These are phyloP conservation scores for Penicillium sp. DNA, from an alignment of 2,329 filamentous ascomycete genomes.

Conservation along the genomic window DNA sequence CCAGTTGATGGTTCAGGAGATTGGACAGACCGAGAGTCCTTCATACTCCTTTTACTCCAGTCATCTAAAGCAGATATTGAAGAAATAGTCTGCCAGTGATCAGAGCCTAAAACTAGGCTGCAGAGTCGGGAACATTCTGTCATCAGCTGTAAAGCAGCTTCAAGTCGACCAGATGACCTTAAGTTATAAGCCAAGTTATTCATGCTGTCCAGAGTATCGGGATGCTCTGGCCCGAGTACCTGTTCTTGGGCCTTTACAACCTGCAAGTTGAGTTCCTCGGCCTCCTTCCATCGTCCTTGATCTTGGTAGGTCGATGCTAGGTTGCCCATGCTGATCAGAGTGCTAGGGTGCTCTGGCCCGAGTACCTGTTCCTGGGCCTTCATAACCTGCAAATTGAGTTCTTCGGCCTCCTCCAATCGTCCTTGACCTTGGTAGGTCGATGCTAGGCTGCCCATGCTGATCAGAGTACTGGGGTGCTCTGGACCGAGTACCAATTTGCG, in stretches of 20 bases:
- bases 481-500: no score
- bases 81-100: neutral
- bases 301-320: neutral
- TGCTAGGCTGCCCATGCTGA: neutral
- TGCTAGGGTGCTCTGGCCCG: neutral
- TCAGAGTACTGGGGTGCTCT: neutral
- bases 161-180: neutral
- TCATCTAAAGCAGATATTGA: neutral
- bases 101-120: neutral
- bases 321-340: neutral
- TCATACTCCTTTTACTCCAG: no score
- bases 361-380: neutral
- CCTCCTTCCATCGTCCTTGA: neutral
- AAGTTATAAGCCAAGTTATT: neutral
- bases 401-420: slow-evolving; percentile 13
- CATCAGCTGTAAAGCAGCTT: neutral
- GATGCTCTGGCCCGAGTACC: neutral
- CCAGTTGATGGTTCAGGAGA: no score
- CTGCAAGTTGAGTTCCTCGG: neutral
- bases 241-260: no score
- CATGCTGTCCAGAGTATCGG: neutral
- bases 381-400: neutral
- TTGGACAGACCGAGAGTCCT: no score
- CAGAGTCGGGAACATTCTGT: neutral
- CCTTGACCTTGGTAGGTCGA: slow-evolving; percentile 10